Evolutionary conservation across 352 stramenopile species (phyloP).

Genomic region (Globisporangium uncinulatum): DNA sequence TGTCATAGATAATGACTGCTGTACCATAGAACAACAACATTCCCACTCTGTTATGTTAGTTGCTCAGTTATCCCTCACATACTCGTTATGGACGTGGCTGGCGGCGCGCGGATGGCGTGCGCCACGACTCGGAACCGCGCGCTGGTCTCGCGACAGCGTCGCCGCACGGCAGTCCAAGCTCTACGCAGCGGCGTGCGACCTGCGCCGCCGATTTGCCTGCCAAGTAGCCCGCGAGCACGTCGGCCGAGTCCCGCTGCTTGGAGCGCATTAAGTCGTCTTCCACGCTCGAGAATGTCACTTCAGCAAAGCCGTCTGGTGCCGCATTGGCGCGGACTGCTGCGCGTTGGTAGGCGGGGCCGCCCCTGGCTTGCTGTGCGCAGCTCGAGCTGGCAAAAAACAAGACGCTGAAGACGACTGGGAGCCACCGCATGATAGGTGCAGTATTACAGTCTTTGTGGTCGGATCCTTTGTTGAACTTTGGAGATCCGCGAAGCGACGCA

Average conservation of each 20-base stretch:
- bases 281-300: constrained; percentile 36
- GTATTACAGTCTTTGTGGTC: too few species aligned
- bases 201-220: constrained; percentile 27
- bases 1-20: not conserved
- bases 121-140: constrained; percentile 46
- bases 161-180: constrained; percentile 50
- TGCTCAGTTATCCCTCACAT: not conserved
- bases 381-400: not conserved
- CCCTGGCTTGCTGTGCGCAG: not conserved
- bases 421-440: not conserved
- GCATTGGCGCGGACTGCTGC: constrained; percentile 1
- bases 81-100: not conserved
- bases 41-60: not conserved
- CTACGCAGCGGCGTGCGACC: constrained; percentile 44
- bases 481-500: too few species aligned
- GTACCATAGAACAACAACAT: not conserved
- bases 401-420: not conserved
- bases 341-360: constrained; percentile 7
- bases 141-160: constrained; percentile 18
- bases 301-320: constrained; percentile 8
- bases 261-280: constrained; percentile 46
- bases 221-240: constrained; percentile 30
- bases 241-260: constrained; percentile 31
- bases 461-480: too few species aligned
- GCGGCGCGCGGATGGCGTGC: constrained; percentile 4